Evolutionary conservation across 2,329 filamentous ascomycete species (phyloP).

Genomic region (Colletotrichum tanaceti): DNA sequence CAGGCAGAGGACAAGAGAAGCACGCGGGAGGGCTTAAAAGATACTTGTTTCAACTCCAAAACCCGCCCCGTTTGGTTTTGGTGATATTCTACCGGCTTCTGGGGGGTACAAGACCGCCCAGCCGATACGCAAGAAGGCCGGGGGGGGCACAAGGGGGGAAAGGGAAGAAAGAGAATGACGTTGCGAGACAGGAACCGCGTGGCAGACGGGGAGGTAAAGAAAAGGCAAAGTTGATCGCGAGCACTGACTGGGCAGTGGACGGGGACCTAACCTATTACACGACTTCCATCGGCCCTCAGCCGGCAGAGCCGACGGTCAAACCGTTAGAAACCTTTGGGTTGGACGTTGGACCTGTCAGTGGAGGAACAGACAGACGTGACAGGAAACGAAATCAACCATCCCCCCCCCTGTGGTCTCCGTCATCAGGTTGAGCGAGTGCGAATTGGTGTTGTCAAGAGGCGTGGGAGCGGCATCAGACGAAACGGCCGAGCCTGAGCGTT

Average conservation of each 20-base stretch:
- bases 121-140: no score
- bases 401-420: constrained; percentile 6
- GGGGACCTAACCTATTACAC: constrained; percentile 14
- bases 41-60: constrained; percentile 40
- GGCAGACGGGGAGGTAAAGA: constrained; percentile 2
- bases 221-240: not conserved
- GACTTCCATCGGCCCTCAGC: constrained; percentile 11
- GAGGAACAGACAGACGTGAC: not conserved
- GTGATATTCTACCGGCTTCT: constrained; percentile 11
- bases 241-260: not conserved
- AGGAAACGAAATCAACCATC: not conserved
- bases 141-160: no score
- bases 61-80: constrained; percentile 35
- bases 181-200: constrained; percentile 24
- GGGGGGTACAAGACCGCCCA: constrained; percentile 10
- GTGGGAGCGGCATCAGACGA: constrained; percentile 29
- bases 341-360: constrained; percentile 29
- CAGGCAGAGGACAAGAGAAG: constrained; percentile 2
- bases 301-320: constrained; percentile 24
- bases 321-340: constrained; percentile 29
- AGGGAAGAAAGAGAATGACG: constrained; percentile 11
- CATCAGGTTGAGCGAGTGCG: constrained; percentile 27
- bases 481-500: constrained; percentile 30
- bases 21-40: not conserved
- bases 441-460: constrained; percentile 25